A percentile compares a stretch with the other conserved stretches of the same genome.
These are phyloP conservation scores for Bassia scoparia DNA, from an alignment of 148 eudicot species.

Conservation along the genomic window DNA sequence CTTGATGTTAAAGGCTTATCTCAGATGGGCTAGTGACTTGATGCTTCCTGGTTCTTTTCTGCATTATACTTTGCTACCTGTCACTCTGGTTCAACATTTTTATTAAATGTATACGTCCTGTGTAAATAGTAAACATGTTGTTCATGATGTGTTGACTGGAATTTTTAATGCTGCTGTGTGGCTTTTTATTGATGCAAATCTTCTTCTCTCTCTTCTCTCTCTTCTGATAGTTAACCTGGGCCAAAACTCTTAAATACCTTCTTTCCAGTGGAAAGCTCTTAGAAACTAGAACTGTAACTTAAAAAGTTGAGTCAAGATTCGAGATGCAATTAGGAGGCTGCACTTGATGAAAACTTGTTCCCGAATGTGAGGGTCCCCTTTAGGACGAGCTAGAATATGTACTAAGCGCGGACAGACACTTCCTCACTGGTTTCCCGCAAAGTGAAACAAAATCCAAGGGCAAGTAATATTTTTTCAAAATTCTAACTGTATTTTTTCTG, in stretches of 20 bases:
- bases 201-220: neutral
- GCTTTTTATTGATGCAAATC: slow-evolving; percentile 3
- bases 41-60: too few species aligned
- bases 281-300: slow-evolving; percentile 85
- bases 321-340: slow-evolving; percentile 92
- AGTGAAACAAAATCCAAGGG: slow-evolving; percentile 92
- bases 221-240: slow-evolving; percentile 77
- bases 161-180: neutral
- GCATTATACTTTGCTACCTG: too few species aligned
- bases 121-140: neutral
- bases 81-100: too few species aligned
- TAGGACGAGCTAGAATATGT: slow-evolving; percentile 97
- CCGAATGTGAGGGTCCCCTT: slow-evolving; percentile 85
- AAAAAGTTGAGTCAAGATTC: slow-evolving; percentile 94
- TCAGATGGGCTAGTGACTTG: too few species aligned
- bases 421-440: slow-evolving; percentile 92
- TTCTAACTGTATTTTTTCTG: neutral
- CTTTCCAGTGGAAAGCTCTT: slow-evolving; percentile 84
- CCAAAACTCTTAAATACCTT: slow-evolving; percentile 76
- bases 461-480: slow-evolving; percentile 44
- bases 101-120: too few species aligned
- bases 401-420: slow-evolving; percentile 98
- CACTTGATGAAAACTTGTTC: slow-evolving; percentile 91
- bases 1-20: too few species aligned
- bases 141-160: neutral